phyloP scores from a whole-genome alignment of 306 rosid species.

The Erythrophleum fordii region DNA sequence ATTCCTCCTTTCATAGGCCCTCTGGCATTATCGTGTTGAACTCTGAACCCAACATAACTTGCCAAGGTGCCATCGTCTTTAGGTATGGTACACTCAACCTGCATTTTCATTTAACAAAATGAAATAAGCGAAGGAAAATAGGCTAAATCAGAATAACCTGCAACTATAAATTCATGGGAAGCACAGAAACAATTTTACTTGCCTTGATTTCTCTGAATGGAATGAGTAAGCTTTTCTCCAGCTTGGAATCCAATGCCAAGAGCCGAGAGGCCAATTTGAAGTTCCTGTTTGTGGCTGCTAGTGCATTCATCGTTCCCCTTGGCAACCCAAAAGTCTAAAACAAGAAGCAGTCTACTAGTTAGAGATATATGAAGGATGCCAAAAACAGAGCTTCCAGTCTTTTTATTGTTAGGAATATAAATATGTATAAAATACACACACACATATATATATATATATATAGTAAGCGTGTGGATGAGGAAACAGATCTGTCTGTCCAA shows the following conservation, averaged over 20 bases:
- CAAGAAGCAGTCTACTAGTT: slow-evolving; percentile 32
- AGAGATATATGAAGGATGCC: slow-evolving; percentile 24
- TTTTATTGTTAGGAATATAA: background rate
- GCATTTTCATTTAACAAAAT: slow-evolving; percentile 35
- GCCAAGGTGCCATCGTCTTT: slow-evolving; percentile 88
- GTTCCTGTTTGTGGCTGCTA: slow-evolving; percentile 96
- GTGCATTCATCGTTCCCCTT: slow-evolving; percentile 73
- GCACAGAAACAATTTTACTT: slow-evolving; percentile 4
- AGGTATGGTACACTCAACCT: slow-evolving; percentile 98
- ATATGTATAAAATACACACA: background rate
- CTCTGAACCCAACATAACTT: slow-evolving; percentile 86
- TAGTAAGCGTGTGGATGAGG: background rate
- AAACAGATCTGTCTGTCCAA: slow-evolving; percentile 25
- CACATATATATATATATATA: background rate
- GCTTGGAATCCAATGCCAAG: slow-evolving; percentile 89
- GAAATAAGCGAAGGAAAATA: slow-evolving; percentile 25
- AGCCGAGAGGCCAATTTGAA: slow-evolving; percentile 88
- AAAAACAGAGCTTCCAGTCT: slow-evolving; percentile 40
- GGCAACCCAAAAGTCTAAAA: slow-evolving; percentile 25
- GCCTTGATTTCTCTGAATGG: slow-evolving; percentile 98
- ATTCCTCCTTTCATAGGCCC: slow-evolving; percentile 99
- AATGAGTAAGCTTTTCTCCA: slow-evolving; percentile 86
- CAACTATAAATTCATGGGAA: slow-evolving; percentile 9
- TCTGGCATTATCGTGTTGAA: slow-evolving; percentile 99
- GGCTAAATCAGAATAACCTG: slow-evolving; percentile 1